Conservation (phyloP, 2,329 filamentous ascomycete genomes). For the Fusarium chuoi region DNA sequence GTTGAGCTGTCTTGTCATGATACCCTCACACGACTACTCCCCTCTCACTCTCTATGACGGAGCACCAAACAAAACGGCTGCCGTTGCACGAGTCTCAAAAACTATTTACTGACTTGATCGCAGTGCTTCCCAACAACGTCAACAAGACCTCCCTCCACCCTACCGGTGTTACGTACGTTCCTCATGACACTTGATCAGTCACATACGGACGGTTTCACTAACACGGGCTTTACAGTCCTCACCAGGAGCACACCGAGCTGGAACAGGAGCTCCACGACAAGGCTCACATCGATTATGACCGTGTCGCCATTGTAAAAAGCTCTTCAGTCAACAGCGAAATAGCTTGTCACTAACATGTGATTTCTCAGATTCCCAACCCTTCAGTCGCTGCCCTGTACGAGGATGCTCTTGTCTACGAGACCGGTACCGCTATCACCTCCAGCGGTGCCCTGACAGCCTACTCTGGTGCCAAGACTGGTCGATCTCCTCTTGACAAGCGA, state of each 20-base stretch:
- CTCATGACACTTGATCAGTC: constrained; percentile 21
- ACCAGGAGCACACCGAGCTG: constrained; percentile 91
- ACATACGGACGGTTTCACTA: constrained; percentile 36
- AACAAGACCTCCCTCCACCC: constrained; percentile 96
- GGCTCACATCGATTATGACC: constrained; percentile 99
- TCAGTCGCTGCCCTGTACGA: constrained; percentile 97
- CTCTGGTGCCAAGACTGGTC: constrained; percentile 97
- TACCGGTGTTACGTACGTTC: constrained; percentile 84
- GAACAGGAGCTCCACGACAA: constrained; percentile 97
- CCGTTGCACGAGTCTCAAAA: constrained; percentile 13
- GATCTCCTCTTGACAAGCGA: constrained; percentile 96
- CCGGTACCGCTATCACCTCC: constrained; percentile 95
- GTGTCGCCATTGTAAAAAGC: constrained; percentile 90
- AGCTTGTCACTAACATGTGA: constrained; percentile 16
- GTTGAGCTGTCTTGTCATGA: constrained; percentile 15
- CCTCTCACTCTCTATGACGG: neutral
- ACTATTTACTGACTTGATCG: constrained; percentile 30
- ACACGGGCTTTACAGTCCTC: constrained; percentile 67
- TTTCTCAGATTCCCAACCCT: constrained; percentile 79
- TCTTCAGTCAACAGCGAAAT: neutral
- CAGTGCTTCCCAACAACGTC: constrained; percentile 70
- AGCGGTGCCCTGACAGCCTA: constrained; percentile 95
- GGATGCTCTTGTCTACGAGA: constrained; percentile 98
- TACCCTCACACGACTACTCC: constrained; percentile 19
- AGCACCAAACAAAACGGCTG: constrained; percentile 6